A percentile compares a stretch with the other conserved stretches of the same genome.
phyloP scores from a whole-genome alignment of 768 basidiomycete genomes.

The Tylopilus sp. region DNA sequence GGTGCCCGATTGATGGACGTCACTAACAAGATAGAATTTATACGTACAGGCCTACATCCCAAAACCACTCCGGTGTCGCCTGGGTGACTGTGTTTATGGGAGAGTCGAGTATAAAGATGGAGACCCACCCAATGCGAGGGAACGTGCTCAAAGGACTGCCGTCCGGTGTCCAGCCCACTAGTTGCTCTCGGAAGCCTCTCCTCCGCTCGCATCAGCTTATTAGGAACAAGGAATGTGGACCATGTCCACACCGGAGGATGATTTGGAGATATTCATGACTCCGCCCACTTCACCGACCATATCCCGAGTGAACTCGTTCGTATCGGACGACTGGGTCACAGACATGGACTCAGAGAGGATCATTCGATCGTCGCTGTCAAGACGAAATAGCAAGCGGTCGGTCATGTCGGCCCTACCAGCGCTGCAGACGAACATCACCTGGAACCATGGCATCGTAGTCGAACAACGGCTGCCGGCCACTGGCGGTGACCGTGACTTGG shows the following conservation, averaged over 20 bases:
- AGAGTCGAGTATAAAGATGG: slow-evolving; percentile 23
- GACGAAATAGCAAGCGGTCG: slow-evolving; percentile 32
- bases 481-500: too few species aligned
- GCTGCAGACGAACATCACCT: slow-evolving; percentile 35
- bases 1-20: slow-evolving; percentile 17
- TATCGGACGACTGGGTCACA: slow-evolving; percentile 7
- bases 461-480: slow-evolving; percentile 29
- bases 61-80: slow-evolving; percentile 19
- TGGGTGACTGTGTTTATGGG: slow-evolving; percentile 20
- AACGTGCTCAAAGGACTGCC: slow-evolving; percentile 4
- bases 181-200: slow-evolving; percentile 8
- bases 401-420: slow-evolving; percentile 18
- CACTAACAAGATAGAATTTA: slow-evolving; percentile 10
- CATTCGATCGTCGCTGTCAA: slow-evolving; percentile 39
- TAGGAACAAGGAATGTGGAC: slow-evolving; percentile 10
- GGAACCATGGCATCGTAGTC: slow-evolving; percentile 35
- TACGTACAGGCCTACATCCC: slow-evolving; percentile 11
- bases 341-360: slow-evolving; percentile 8
- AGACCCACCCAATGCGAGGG: neutral
- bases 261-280: slow-evolving; percentile 38
- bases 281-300: slow-evolving; percentile 41
- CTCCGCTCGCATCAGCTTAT: slow-evolving; percentile 10
- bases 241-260: slow-evolving; percentile 35
- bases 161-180: neutral
- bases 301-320: slow-evolving; percentile 19